These are phyloP conservation scores for Fragilariopsis cylindrus DNA, from an alignment of 108 stramenopile genomes.

Conservation along the genomic window DNA sequence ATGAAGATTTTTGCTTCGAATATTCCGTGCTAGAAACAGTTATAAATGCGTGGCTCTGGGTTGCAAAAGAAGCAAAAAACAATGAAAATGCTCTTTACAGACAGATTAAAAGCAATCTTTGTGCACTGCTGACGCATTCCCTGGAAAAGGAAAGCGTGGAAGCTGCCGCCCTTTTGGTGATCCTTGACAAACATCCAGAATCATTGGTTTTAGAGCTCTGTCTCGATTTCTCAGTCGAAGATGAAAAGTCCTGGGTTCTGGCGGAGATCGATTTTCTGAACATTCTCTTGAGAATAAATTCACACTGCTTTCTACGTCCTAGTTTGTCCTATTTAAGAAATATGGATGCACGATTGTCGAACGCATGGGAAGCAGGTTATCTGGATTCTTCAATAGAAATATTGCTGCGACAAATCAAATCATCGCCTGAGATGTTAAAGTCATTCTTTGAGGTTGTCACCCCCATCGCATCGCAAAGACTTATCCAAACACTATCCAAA, in stretches of 20 bases:
- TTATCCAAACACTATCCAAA: neutral
- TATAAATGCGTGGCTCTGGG: slow-evolving; percentile 9
- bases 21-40: slow-evolving; percentile 1
- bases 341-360: neutral
- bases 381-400: neutral
- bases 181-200: slow-evolving; percentile 3
- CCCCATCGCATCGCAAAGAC: neutral
- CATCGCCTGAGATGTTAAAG: neutral
- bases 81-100: neutral
- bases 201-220: slow-evolving; percentile 2
- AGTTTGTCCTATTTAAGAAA: neutral
- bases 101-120: neutral
- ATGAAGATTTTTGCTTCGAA: neutral
- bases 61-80: neutral
- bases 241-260: neutral
- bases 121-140: neutral
- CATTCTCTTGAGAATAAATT: neutral
- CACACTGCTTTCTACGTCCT: neutral
- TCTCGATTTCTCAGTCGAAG: slow-evolving; percentile 16
- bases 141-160: neutral
- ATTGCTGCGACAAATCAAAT: neutral
- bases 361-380: slow-evolving; percentile 9
- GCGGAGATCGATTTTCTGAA: slow-evolving; percentile 4
- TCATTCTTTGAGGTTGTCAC: neutral
- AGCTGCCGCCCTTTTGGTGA: neutral